phyloP scores from a whole-genome alignment of 164 flowering plant genomes.

The Piper betle region DNA sequence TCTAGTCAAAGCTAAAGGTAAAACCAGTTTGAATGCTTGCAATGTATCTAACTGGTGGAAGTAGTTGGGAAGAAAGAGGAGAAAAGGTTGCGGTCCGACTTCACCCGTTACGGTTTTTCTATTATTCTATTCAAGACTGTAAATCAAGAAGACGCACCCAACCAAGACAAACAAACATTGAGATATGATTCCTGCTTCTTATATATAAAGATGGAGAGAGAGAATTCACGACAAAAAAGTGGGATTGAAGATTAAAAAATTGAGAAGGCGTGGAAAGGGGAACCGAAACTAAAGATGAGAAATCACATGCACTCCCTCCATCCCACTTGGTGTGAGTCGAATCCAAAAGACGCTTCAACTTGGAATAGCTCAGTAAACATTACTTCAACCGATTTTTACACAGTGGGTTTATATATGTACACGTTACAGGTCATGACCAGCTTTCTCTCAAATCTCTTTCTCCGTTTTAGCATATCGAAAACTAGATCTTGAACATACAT shows the following conservation, averaged over 20 bases:
- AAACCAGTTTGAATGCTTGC: conserved; percentile 7
- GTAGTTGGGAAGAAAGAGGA: conserved; percentile 6
- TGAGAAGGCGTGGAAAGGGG: neutral
- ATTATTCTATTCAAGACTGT: neutral
- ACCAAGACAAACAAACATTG: neutral
- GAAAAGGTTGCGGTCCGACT: neutral
- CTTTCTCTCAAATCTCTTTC: neutral
- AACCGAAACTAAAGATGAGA: conserved; percentile 2
- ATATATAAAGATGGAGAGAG: neutral
- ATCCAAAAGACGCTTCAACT: neutral
- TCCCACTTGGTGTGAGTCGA: neutral
- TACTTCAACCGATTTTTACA: conserved; percentile 39
- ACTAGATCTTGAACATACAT: conserved; percentile 12
- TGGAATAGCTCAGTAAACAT: conserved; percentile 12
- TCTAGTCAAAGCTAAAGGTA: conserved; percentile 10
- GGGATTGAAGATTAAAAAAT: conserved; percentile 1
- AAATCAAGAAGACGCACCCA: neutral
- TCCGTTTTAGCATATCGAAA: conserved; percentile 3
- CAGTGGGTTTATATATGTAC: conserved; percentile 35
- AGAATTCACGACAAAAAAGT: conserved; percentile 5
- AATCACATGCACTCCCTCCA: conserved; percentile 3
- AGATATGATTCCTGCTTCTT: no score
- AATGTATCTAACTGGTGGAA: conserved; percentile 10
- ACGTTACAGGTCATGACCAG: conserved; percentile 27
- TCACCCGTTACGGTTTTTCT: neutral